These are phyloP conservation scores for Chaetomium olivaceum DNA, from an alignment of 2,329 filamentous ascomycete genomes.

Conservation along the genomic window DNA sequence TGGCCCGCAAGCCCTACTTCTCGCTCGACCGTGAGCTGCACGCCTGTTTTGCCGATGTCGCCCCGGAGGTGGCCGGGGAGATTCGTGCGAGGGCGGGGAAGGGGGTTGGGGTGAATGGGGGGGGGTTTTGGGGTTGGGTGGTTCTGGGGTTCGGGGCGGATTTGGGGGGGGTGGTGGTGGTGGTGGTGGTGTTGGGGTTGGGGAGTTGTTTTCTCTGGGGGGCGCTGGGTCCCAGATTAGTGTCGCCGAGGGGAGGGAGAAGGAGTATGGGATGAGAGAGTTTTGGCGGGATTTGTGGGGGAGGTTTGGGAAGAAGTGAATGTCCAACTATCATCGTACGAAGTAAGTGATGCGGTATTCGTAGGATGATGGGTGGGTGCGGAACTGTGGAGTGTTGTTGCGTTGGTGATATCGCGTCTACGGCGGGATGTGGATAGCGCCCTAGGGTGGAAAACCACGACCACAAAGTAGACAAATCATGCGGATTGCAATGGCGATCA, in stretches of 20 bases:
- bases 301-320: neutral
- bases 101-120: conserved; percentile 9
- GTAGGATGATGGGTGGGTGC: too few relatives aligned
- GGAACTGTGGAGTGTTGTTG: too few relatives aligned
- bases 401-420: too few relatives aligned
- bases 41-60: conserved; percentile 82
- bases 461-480: neutral
- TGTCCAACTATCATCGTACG: too few relatives aligned
- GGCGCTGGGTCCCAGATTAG: conserved; percentile 51
- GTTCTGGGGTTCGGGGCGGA: neutral
- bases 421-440: too few relatives aligned
- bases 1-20: conserved; percentile 93
- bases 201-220: conserved; percentile 56
- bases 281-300: conserved; percentile 82
- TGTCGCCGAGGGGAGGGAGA: conserved; percentile 72
- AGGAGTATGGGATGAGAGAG: conserved; percentile 82
- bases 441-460: too few relatives aligned
- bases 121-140: conserved; percentile 39
- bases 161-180: neutral
- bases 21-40: conserved; percentile 78
- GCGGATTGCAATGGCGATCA: neutral
- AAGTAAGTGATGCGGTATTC: too few relatives aligned
- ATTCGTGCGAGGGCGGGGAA: conserved; percentile 66
- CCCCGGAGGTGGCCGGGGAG: conserved; percentile 69
- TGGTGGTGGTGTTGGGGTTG: conserved; percentile 54